Evolutionary conservation across 106 monocot genomes (phyloP), one percentile per base, ranked within the genome.

Genomic region (Acorus calamus): DNA sequence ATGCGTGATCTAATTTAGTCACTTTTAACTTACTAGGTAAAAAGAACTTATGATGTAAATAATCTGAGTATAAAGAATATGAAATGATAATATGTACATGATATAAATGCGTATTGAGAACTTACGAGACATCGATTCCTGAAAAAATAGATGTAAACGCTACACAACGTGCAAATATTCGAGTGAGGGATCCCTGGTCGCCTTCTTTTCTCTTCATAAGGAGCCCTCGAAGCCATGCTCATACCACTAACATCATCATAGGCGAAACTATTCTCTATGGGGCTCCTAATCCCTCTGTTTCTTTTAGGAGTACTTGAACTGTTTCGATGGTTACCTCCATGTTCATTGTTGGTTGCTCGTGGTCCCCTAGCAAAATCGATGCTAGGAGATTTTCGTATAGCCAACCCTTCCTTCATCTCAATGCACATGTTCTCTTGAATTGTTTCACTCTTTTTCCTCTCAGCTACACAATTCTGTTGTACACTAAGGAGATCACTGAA

Each of bases 171-270:
- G 52, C 84, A 80, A 0, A 80, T 77, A 13, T 74, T 80, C 0
- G 84, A 74, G 62, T 84, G 84, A 48, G 77, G 80, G 14, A 80
- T 84, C 59, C 80, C 80, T 2, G 66, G 53, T n/a, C 67, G 49
- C 59, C 63, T 50, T 11, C 11, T 59, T 5, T 8, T 9, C 8
- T 61, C 75, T 44, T 63, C 58, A 10, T 52, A 45, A 12, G 49
- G 57, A 46, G 4, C 44, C 60, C 60, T 60, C 6, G 62, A 54
- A 46, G 51, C 50, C 49, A 44, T 54, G 44, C 61, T 66, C 41
- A 67, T 10, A 1, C 1, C 62, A 13, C 42, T 73, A 2, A 49
- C 47, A 50, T 68, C 64, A 43, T 69, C 46, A 12, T 58, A 53
- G 6, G 11, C 46, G 3, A 7, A 41, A 57, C 56, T 61, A 10